Evolutionary conservation across 441 rosid species (phyloP).

Genomic region (Populus tomentosa): DNA sequence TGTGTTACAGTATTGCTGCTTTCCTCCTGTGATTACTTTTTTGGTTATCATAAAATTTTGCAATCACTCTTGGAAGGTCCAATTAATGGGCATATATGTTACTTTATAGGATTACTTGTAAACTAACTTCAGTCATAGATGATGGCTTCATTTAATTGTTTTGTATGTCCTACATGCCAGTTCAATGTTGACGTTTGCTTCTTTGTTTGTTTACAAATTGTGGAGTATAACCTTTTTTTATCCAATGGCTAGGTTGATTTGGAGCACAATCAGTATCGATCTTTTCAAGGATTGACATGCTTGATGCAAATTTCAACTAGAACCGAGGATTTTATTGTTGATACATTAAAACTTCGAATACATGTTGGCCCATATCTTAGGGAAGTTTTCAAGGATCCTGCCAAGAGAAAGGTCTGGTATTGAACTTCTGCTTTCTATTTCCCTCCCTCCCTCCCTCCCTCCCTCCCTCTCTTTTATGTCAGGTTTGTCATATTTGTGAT

Average conservation of each 20-base stretch:
- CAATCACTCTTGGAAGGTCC: too few relatives aligned
- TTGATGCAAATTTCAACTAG: slow-evolving; percentile 96
- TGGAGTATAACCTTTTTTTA: background rate
- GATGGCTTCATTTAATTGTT: too few relatives aligned
- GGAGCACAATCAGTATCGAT: slow-evolving; percentile 96
- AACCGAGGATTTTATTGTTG: slow-evolving; percentile 82
- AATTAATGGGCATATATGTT: too few relatives aligned
- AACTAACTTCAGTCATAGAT: too few relatives aligned
- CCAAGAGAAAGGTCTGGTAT: slow-evolving; percentile 71
- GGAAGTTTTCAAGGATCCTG: slow-evolving; percentile 84
- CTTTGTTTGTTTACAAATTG: background rate
- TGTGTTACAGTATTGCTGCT: too few relatives aligned
- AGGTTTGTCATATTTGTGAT: slow-evolving; percentile 21
- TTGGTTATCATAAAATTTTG: too few relatives aligned
- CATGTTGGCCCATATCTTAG: slow-evolving; percentile 84
- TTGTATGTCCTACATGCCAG: background rate
- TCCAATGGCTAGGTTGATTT: slow-evolving; percentile 67
- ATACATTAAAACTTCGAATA: slow-evolving; percentile 76
- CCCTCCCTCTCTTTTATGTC: too few relatives aligned
- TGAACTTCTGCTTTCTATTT: background rate
- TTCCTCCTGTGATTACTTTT: too few relatives aligned
- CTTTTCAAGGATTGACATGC: slow-evolving; percentile 95
- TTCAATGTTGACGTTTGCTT: background rate
- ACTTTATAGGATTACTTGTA: too few relatives aligned
- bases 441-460: too few relatives aligned